These are phyloP conservation scores for Fusarium chaquense DNA, from an alignment of 2,329 filamentous ascomycete species.

Conservation along the genomic window DNA sequence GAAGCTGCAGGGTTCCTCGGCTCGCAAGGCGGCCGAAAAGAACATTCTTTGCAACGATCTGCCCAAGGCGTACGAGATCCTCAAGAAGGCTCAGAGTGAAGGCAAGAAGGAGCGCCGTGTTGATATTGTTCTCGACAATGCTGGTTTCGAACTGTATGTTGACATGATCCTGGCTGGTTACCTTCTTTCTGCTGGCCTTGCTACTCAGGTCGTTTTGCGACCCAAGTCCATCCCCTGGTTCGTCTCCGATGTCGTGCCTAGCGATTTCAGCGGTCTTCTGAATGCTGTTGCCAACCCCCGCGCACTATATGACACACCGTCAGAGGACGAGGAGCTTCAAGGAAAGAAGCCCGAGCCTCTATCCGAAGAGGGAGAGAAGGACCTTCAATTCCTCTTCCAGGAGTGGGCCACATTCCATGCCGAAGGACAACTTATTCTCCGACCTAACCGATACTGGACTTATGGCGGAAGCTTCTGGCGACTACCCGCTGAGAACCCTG, in stretches of 20 bases:
- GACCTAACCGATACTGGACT: slow-evolving; percentile 94
- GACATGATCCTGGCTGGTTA: slow-evolving; percentile 94
- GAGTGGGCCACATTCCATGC: slow-evolving; percentile 84
- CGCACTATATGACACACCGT: slow-evolving; percentile 80
- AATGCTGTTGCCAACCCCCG: slow-evolving; percentile 82
- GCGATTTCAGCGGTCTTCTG: slow-evolving; percentile 86
- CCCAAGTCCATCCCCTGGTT: slow-evolving; percentile 99
- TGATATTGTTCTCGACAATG: slow-evolving; percentile 96
- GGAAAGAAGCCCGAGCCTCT: slow-evolving; percentile 71
- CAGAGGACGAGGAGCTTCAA: slow-evolving; percentile 72
- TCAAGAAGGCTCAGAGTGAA: slow-evolving; percentile 73
- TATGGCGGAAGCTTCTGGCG: slow-evolving; percentile 89
- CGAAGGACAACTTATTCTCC: slow-evolving; percentile 84
- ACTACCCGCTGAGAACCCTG: slow-evolving; percentile 75
- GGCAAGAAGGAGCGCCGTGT: slow-evolving; percentile 79
- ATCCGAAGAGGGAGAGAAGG: slow-evolving; percentile 72
- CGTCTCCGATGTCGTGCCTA: slow-evolving; percentile 91
- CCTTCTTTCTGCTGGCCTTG: slow-evolving; percentile 84
- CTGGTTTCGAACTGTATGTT: slow-evolving; percentile 96
- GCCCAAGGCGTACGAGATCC: slow-evolving; percentile 73
- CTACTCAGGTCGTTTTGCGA: slow-evolving; percentile 87
- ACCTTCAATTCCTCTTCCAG: slow-evolving; percentile 81
- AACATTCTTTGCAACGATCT: slow-evolving; percentile 95
- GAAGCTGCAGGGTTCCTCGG: slow-evolving; percentile 90
- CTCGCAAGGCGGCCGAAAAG: slow-evolving; percentile 86